phyloP scores from a whole-genome alignment of 768 basidiomycete genomes.

The Dendrothele bispora region DNA sequence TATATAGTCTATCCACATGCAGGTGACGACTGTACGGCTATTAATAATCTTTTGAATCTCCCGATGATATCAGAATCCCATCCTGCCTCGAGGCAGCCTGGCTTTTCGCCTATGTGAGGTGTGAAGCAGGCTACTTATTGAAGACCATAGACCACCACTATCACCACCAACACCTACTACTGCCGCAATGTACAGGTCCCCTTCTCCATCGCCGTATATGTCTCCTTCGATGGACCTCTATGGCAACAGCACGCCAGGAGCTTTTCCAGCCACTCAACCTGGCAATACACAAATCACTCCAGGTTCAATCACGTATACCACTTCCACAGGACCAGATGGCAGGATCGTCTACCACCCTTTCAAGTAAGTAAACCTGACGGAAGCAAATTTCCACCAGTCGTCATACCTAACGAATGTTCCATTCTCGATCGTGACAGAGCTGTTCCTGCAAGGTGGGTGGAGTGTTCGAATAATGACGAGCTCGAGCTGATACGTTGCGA shows the following conservation, averaged over 20 bases:
- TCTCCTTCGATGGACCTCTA: too few species aligned
- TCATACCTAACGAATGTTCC: slow-evolving; percentile 7
- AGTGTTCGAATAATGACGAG: slow-evolving; percentile 11
- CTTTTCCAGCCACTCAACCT: slow-evolving; percentile 20
- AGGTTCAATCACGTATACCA: slow-evolving; percentile 75
- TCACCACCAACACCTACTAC: not conserved
- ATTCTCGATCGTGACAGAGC: slow-evolving; percentile 58
- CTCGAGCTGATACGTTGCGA: slow-evolving; percentile 12
- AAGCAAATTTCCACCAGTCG: slow-evolving; percentile 15
- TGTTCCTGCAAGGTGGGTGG: slow-evolving; percentile 65
- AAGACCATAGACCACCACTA: not conserved
- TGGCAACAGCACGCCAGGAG: not conserved
- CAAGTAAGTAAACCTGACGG: slow-evolving; percentile 47
- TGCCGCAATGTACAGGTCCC: slow-evolving; percentile 29
- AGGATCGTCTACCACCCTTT: slow-evolving; percentile 68
- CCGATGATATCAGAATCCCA: not conserved
- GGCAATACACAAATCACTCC: slow-evolving; percentile 51
- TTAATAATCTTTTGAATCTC: too few species aligned
- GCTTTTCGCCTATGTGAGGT: not conserved
- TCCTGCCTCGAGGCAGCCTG: not conserved
- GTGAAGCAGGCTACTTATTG: not conserved
- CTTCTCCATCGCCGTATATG: slow-evolving; percentile 15
- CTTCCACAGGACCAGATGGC: slow-evolving; percentile 62
- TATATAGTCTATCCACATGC: too few species aligned
- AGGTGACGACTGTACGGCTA: too few species aligned